phyloP scores from a whole-genome alignment of 768 basidiomycete species.

The Hygrocybe coccinea region DNA sequence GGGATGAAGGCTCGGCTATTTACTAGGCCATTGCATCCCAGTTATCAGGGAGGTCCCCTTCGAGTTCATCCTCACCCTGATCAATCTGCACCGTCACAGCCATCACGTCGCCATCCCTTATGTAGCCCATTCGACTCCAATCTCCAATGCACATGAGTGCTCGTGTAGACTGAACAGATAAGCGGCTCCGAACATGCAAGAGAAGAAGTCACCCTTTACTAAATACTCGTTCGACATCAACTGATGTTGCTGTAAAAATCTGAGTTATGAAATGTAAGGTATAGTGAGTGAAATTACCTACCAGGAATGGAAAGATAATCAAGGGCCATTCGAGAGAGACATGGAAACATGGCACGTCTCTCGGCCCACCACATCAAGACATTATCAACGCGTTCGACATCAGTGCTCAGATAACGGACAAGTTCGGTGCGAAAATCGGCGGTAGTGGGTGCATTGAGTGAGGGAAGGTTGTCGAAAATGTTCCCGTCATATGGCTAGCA shows the following conservation, averaged over 20 bases:
- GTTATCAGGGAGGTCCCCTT: slow-evolving; percentile 4
- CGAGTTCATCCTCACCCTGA: slow-evolving; percentile 4
- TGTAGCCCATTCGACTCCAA: slow-evolving; percentile 12
- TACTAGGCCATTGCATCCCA: slow-evolving; percentile 1
- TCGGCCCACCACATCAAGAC: slow-evolving; percentile 30
- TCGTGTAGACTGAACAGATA: slow-evolving; percentile 21
- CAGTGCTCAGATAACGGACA: slow-evolving; percentile 22
- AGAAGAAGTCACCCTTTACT: slow-evolving; percentile 23
- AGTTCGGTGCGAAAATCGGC: slow-evolving; percentile 23
- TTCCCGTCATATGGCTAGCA: slow-evolving; percentile 11
- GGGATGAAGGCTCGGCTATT: too few relatives aligned
- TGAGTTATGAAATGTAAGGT: slow-evolving; percentile 7
- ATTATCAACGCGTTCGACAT: slow-evolving; percentile 10
- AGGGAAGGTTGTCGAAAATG: slow-evolving; percentile 27
- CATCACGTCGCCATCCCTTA: slow-evolving; percentile 24
- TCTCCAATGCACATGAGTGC: slow-evolving; percentile 32
- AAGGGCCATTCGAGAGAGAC: slow-evolving; percentile 30
- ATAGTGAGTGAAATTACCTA: slow-evolving; percentile 15
- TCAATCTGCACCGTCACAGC: slow-evolving; percentile 10
- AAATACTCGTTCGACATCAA: slow-evolving; percentile 28
- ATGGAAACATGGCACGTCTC: slow-evolving; percentile 19
- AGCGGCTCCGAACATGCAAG: slow-evolving; percentile 20
- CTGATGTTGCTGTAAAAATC: slow-evolving; percentile 25
- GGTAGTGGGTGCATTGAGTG: slow-evolving; percentile 12
- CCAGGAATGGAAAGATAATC: slow-evolving; percentile 31